Percentiles rank a stretch among this genome's conserved stretches.
Evolutionary conservation across 2,329 filamentous ascomycete species (phyloP).

Genomic region (Dactylellina sp.): DNA sequence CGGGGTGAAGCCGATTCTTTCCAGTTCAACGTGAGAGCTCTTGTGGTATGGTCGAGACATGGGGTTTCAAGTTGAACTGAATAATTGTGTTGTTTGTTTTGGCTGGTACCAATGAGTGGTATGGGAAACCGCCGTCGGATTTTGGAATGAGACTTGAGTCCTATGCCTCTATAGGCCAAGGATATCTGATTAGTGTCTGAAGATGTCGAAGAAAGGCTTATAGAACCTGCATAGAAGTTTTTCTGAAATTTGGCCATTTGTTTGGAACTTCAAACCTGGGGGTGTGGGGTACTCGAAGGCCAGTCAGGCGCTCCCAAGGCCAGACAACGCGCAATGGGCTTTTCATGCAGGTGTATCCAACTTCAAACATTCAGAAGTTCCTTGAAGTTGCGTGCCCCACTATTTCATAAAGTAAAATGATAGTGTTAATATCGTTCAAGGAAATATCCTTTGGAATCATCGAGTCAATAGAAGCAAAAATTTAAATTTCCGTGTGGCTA

Average conservation of each 20-base stretch:
- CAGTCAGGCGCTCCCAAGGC: not conserved
- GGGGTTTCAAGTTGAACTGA: conserved; percentile 5
- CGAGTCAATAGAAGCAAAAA: conserved; percentile 11
- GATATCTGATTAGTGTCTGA: conserved; percentile 13
- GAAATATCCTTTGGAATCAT: not conserved
- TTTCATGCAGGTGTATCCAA: conserved; percentile 1
- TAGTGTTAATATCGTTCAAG: no score
- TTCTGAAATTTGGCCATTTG: conserved; percentile 3
- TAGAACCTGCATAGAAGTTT: not conserved
- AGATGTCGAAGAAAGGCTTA: conserved; percentile 22
- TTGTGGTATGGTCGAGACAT: conserved; percentile 20
- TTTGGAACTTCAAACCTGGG: conserved; percentile 8
- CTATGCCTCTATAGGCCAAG: not conserved
- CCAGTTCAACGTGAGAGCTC: not conserved
- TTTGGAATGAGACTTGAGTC: not conserved
- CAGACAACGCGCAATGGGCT: not conserved
- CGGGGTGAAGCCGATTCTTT: conserved; percentile 13
- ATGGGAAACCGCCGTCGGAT: conserved; percentile 34
- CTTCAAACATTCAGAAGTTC: conserved; percentile 11
- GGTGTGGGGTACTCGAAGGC: not conserved
- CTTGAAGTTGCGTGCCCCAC: not conserved
- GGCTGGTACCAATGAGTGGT: not conserved
- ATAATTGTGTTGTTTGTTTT: conserved; percentile 27
- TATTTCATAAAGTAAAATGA: not conserved
- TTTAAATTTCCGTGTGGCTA: conserved; percentile 34